Base-by-base conservation (phyloP, 352 stramenopile genomes). In the Ophiocytium majus region DNA sequence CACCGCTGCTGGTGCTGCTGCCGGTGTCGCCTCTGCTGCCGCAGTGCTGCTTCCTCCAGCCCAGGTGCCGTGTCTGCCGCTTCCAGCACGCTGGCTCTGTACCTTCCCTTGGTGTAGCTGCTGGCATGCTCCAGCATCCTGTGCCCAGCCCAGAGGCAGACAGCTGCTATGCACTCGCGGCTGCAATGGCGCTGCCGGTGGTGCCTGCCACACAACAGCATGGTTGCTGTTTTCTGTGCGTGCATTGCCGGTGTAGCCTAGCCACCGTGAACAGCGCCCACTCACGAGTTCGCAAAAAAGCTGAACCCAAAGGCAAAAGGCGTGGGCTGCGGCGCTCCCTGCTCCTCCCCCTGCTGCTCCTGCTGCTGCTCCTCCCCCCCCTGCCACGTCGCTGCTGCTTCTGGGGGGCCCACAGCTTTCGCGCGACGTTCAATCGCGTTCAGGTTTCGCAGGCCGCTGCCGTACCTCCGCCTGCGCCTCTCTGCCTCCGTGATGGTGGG, bases 391-490 rank as follows among this genome's bases (percentile, higher is more conserved):
- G 66, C 80, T 57, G 14, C 84, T 66, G 28, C 19, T 28, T 66
- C 17, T 66, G 28, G 57, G 19, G 28, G 57, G 10, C 43, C 43
- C 5, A 57, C 35, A n/a, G 78, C 49, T 37, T 86, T 36, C 49
- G 80, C 31, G 36, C 85, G 81, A 33, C 85, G 36, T 49, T 84
- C 50, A 50, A 89, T 89, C 28, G 85, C 85, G 0, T n/a, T 71
- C 63, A 89, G 80, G 36, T 89, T 89, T 36, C 85, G 81, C 76
- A 89, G 81, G 5, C 85, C 85, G 28, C 49, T 57, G 34, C 85
- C 85, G 63, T 87, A 89, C 50, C 83, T 85, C 28, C 76, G 74
- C 66, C 76, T 76, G 57, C 76, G 81, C 32, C 85, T n/a, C 32
- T 86, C 80, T n/a, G 85, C 85, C 0, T 74, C 76, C 28, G 79